Percentiles rank a stretch among this genome's conserved stretches.
These are phyloP conservation scores for Aspergillus nidulans DNA, from an alignment of 495 filamentous ascomycete species.

Conservation along the genomic window DNA sequence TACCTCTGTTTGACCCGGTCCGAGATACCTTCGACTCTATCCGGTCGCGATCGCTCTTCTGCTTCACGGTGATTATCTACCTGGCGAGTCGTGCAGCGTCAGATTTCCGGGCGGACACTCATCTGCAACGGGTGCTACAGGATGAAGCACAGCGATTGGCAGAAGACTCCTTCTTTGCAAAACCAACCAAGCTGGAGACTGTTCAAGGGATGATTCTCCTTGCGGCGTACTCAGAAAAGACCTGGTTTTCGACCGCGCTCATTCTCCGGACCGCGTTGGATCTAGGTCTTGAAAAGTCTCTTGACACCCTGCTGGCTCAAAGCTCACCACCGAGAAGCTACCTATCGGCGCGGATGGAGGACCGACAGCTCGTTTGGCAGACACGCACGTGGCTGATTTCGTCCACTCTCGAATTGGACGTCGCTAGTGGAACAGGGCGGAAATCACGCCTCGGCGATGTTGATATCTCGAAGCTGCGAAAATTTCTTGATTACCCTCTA, in stretches of 20 bases:
- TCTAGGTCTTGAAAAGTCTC: slow-evolving; percentile 39
- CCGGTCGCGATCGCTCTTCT: slow-evolving; percentile 39
- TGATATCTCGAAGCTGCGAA: slow-evolving; percentile 34
- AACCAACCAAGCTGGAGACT: slow-evolving; percentile 40
- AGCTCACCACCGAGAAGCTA: slow-evolving; percentile 35
- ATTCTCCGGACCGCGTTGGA: slow-evolving; percentile 41
- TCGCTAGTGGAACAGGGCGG: slow-evolving; percentile 40
- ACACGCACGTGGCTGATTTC: slow-evolving; percentile 41
- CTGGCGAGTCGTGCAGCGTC: slow-evolving; percentile 37
- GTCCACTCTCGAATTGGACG: slow-evolving; percentile 40
- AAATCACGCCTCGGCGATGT: slow-evolving; percentile 42
- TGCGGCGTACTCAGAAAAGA: slow-evolving; percentile 42
- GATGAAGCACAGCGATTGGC: slow-evolving; percentile 41
- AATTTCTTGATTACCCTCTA: slow-evolving; percentile 39
- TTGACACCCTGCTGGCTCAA: slow-evolving; percentile 36
- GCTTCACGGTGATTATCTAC: slow-evolving; percentile 42
- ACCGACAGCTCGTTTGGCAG: slow-evolving; percentile 40
- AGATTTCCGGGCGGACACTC: slow-evolving; percentile 34
- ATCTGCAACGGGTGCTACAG: slow-evolving; percentile 41
- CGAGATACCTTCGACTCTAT: slow-evolving; percentile 44
- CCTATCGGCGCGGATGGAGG: slow-evolving; percentile 36
- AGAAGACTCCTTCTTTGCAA: slow-evolving; percentile 42
- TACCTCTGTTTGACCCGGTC: slow-evolving; percentile 40
- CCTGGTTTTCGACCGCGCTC: slow-evolving; percentile 43
- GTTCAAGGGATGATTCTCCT: slow-evolving; percentile 44